Evolutionary conservation across 805 yeast species (phyloP), one percentile per base, ranked within the genome.

Genomic region (Saccharomycopsis javanensis): DNA sequence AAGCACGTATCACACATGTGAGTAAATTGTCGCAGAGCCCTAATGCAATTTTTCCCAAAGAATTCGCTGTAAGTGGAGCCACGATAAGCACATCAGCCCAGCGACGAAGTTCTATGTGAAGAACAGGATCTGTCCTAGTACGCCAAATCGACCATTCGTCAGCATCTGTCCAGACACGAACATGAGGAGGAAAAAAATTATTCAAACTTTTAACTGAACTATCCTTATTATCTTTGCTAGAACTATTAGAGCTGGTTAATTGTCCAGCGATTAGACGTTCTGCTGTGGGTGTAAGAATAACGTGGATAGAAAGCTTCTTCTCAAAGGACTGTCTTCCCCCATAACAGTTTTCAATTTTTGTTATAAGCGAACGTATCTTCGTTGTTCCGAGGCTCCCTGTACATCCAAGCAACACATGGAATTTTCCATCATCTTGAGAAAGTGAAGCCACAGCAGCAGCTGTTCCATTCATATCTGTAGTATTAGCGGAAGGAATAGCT

Each of bases 121-220:
- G 75, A 37, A 94, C 96, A 1, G 98, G 97, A 69, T 94, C 98
- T 56, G 83, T 76, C 60, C 95, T 77, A 50, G 75, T 71, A 64
- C 83, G 83, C 86, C 97, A 92, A n/a, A 85, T 81, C 34, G 74
- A 73, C 99, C 99, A 92, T 71, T 92, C 98, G 68, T 94, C 99
- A 58, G 80, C 79, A 67, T 94, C 97, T 66, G 91, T 79, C 98
- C 98, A 92, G 16, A 91, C 81, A 60, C 83, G 84, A 25, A 90
- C 88, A 64, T 84, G 84, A 16, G 85, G 77, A 23, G 90, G 79
- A 33, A 73, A 69, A 42, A 42, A 42, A 35, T 35, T 35, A 35
- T 35, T 6, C 5, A 35, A n/a, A 1, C 27, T 15, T 15, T 42
- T 42, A 25, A 23, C 28, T 7, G 25, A 7, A 5, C 11, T 42